Evolutionary conservation across 805 yeast genomes (phyloP), one percentile per base, ranked within the genome.

Genomic region (Groenewaldozyma tartarivorans): DNA sequence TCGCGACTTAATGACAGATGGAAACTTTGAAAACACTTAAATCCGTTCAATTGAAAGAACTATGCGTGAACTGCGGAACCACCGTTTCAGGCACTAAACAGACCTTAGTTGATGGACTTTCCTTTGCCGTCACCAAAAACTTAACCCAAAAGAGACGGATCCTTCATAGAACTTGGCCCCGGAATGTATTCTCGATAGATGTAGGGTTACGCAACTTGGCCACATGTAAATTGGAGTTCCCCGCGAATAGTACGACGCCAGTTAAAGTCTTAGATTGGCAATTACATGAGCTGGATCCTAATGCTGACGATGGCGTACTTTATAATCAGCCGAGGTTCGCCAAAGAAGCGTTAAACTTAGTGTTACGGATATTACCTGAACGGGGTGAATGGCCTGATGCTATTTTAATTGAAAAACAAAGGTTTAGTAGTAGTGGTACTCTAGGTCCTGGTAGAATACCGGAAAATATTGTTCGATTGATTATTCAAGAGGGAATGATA

Each of bases 341-440:
- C 3, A n/a, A 34, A 11, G 33, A 40, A 9, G 60, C 58, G 2
- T 19, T 49, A 4, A 36, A 41, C 2, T 41, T 58, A 26, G 41
- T 48, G 20, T 20, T 38, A 7, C 16, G 29, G 29, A 30, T 49
- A 13, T 32, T 40, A 16, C 21, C 34, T 33, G 35, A 32, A 13
- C 20, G 34, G 30, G 19, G 17, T n/a, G 29, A 21, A 16, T 21
- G 4, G 0, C 71, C 75, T 0, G 69, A 69, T 43, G 52, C 67
- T 2, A 63, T 74, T 2, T 50, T 77, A 7, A 58, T 78, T 2
- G 85, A 79, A 49, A 52, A 75, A 42, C 85, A 79, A 53, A 51
- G 84, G 31, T 62, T 70, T 32, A 62, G 83, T 38, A 64, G 75
- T 0, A 58, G 57, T 47, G 72, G 79, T 24, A 24, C 13, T 7